Base-by-base conservation (phyloP, 2,329 filamentous ascomycete species). In the Cercospora sp. region DNA sequence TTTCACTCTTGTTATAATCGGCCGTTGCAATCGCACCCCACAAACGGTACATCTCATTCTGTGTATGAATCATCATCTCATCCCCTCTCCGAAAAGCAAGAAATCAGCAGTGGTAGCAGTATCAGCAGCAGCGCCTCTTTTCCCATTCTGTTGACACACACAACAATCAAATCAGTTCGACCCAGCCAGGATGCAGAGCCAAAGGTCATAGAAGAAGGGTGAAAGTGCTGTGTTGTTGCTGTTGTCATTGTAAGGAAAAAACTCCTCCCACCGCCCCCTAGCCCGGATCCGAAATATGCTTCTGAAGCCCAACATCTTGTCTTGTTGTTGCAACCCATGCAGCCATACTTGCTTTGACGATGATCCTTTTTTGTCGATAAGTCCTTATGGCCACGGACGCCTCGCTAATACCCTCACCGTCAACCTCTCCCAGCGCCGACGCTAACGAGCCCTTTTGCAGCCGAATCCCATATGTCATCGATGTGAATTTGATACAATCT, bases 381-480 rank as follows among this genome's bases (percentile, higher is more conserved):
- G 31, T 36, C 55, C 55, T 65, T 60, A 67, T 64, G 63, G 66
- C 63, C 66, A 68, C 67, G 68, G 68, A 69, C 68, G 68, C 71
- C 69, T 73, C 71, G 71, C 71, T 73, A 73, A 73, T 69, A 67
- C 65, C 70, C 67, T 72, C 70, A 72, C 61, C 70, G 57, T 53
- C 67, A 67, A 68, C 69, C 64, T 69, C 67, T 68, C 31, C 68
- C 72, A 69, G 69, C 72, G 70, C 70, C 72, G 68, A 71, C 70
- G 70, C 70, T 72, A 71, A 73, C 67, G 64, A 65, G 63, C 60
- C 69, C 69, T 60, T 68, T 69, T 65, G 71, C 71, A 73, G 62
- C 70, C 72, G 65, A 72, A 72, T 69, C 72, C 72, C 72, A 72
- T 73, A 73, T 73, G 72, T 73, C 69, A 64, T 67, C 67, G 65